Base-by-base conservation (phyloP, 2,329 filamentous ascomycete species). In the Thelonectria olida region DNA sequence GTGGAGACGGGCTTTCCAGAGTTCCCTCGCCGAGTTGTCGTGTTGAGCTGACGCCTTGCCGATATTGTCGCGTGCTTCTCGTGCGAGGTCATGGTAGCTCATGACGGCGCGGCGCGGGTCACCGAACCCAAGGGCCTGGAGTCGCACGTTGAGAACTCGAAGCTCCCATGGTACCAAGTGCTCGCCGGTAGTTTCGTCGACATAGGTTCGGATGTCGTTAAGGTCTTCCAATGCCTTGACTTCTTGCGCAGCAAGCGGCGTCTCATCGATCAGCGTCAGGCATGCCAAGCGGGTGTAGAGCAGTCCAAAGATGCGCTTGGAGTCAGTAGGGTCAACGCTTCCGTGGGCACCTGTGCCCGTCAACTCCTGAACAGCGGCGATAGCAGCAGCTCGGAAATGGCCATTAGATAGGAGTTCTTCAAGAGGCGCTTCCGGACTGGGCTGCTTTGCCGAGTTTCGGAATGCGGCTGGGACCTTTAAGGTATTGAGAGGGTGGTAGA, bases 81-180 rank as follows among this genome's bases (percentile, higher is more conserved):
- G 80, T 0, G 90, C 93, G 2, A 98, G 84, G 64, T 97, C 93
- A 74, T 97, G 97, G 74, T 97, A 92, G 44, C 91, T 92, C 84
- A 96, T 95, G 58, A 99, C 90, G 4, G 92, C 91, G 63, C 94
- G 85, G 5, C 95, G 85, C 50, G 90, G 87, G 76, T 99, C 96
- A 4, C 90, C 90, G 65, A 96, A 96, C 1, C 92, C 93, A 45
- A 97, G 85, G 0, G 92, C 92, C 68, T 97, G 92, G 19, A 98
- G 83, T 2, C 94, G 86, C 8, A 97, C 91, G 7, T 90, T 89
- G 15, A 98, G 83, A 3, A 97, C 85, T 7, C 96, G 88, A 53
- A 99, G 83, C 41, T 90, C 86, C 94, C 96, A 99, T 0, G 95
- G 95, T 0, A 95, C 91, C 1, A 97, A 83, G 73, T 91, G 90